Evolutionary conservation across 108 stramenopile genomes (phyloP).

Genomic region (Cyclotella kingstonii): DNA sequence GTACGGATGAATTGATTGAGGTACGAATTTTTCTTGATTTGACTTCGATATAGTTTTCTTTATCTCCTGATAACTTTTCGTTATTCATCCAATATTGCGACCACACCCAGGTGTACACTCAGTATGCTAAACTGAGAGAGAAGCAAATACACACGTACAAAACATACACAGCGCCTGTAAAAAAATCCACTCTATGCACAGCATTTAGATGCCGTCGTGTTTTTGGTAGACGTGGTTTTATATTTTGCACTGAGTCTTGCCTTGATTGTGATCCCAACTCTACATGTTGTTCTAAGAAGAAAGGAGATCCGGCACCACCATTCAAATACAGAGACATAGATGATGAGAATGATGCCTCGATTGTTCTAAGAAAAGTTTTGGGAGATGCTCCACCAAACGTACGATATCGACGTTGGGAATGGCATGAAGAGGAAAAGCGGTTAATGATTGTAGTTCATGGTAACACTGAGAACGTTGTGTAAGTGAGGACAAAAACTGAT

Average conservation of each 20-base stretch:
- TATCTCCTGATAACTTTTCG: too few relatives aligned
- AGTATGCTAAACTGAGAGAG: conserved; percentile 18
- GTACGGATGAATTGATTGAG: conserved; percentile 33
- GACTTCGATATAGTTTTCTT: background rate
- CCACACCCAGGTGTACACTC: conserved; percentile 40
- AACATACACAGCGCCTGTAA: conserved; percentile 44
- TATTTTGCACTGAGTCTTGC: conserved; percentile 52
- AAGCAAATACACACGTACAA: conserved; percentile 43
- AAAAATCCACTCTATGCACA: conserved; percentile 35
- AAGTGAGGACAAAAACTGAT: too few relatives aligned
- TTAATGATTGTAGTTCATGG: conserved; percentile 11
- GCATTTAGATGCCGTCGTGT: conserved; percentile 45
- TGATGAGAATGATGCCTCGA: conserved; percentile 52
- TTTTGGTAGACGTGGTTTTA: conserved; percentile 45
- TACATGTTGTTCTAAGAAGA: conserved; percentile 26
- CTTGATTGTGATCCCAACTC: conserved; percentile 7
- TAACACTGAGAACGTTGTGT: too few relatives aligned
- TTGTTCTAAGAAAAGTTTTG: conserved; percentile 36
- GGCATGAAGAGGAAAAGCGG: conserved; percentile 33
- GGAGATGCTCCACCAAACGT: conserved; percentile 52
- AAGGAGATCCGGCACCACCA: conserved; percentile 50
- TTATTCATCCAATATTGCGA: too few relatives aligned
- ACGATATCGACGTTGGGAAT: conserved; percentile 41
- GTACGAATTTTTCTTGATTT: conserved; percentile 6
- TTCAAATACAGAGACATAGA: conserved; percentile 46